Percentiles rank a stretch among this genome's conserved stretches.
Conservation (phyloP, 495 filamentous ascomycete genomes). For the Tirmania nivea region DNA sequence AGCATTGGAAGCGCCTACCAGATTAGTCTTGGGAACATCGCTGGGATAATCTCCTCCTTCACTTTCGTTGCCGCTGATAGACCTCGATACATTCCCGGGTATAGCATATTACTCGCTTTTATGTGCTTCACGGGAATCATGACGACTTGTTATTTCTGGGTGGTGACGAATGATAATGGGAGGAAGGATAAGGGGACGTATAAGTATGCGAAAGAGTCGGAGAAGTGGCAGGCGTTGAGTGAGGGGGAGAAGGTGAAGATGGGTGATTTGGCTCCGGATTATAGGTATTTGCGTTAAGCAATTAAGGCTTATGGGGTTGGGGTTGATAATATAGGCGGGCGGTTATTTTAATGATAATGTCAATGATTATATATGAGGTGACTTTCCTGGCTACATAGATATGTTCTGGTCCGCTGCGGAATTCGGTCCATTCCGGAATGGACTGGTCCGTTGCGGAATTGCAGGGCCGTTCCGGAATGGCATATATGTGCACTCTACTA, state of each 20-base stretch:
- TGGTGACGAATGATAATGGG: slow-evolving; percentile 41
- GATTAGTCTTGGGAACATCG: slow-evolving; percentile 77
- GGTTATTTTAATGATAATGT: too few relatives aligned
- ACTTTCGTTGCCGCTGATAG: slow-evolving; percentile 53
- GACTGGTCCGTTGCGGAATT: too few relatives aligned
- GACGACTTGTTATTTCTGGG: slow-evolving; percentile 38
- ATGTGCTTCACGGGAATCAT: slow-evolving; percentile 39
- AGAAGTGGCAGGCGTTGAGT: slow-evolving; percentile 23
- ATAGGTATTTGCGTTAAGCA: background rate
- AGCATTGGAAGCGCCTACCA: slow-evolving; percentile 75
- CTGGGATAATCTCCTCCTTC: slow-evolving; percentile 79
- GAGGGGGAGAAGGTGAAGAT: slow-evolving; percentile 53
- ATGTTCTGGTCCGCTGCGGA: too few relatives aligned
- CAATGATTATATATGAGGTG: too few relatives aligned
- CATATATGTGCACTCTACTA: too few relatives aligned
- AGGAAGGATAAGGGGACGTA: slow-evolving; percentile 31
- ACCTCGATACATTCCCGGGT: slow-evolving; percentile 49
- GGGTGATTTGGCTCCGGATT: slow-evolving; percentile 30
- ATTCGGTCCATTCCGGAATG: too few relatives aligned
- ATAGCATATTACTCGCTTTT: slow-evolving; percentile 58
- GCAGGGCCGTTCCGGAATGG: too few relatives aligned
- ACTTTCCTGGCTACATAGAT: too few relatives aligned
- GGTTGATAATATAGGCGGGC: too few relatives aligned
- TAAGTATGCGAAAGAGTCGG: slow-evolving; percentile 23
- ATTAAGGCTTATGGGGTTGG: too few relatives aligned